Base-by-base conservation (phyloP, 1,284 basidiomycete species). In the Ganoderma lucidum region DNA sequence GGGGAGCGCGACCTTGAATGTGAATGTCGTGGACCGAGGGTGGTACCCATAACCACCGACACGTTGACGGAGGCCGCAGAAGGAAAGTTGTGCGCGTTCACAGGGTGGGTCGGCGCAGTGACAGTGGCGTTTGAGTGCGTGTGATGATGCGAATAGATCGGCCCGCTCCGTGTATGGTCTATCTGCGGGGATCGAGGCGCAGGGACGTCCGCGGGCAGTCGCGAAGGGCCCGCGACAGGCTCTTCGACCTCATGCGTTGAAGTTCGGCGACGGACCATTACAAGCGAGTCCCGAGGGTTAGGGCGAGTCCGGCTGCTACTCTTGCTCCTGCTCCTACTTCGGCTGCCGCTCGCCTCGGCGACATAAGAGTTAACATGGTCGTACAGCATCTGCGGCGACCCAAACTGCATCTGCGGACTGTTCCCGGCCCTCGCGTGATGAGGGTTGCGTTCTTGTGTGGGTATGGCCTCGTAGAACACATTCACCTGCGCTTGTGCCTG, bases 91-190 rank as follows among this genome's bases (percentile, higher is more conserved):
- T 67, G 73, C 42, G 68, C 66, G 41, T 66, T 73, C 15, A 80
- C 78, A 6, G 80, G 78, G 12, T 80, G 79, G 1, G 81, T 79
- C 14, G 78, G 76, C 14, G 80, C 80, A 10, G 81, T 81, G 23
- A 78, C 71, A 10, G 76, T 75, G n/a, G 81, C 81, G 65, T 77
- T 80, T 58, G 80, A 78, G 62, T 78, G 78, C 23, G 80, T 80
- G 67, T 82, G 81, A 3, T 77, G 72, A 66, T 80, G 80, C 42
- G 70, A 71, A 42, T 65, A 69, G 44, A 41, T 63, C 30, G 63
- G 70, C 53, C 65, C 68, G 12, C 42, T 64, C 19, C 65, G 65
- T 10, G 51, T 59, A 2, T 62, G 64, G 17, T 61, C 59, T 5
- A 45, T 48, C 12, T 42, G 63, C 3, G 67, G 69, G 3, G 69